Evolutionary conservation across 345 rosid genomes (phyloP).

Genomic region (Salix udensis): DNA sequence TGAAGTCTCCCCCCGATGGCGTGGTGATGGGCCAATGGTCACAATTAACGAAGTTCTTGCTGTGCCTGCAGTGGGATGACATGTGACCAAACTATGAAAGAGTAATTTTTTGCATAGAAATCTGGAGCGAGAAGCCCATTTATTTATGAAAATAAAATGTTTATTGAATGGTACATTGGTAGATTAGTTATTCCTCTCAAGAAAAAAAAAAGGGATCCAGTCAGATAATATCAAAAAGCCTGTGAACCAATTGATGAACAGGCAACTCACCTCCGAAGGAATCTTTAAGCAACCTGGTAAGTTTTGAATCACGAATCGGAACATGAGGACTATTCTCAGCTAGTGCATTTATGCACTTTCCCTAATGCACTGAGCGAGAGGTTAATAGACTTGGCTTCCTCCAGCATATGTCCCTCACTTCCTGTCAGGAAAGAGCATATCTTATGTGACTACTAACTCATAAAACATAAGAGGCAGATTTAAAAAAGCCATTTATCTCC

Average conservation of each 20-base stretch:
- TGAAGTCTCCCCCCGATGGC: conserved; percentile 35
- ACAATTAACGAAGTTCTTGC: conserved; percentile 35
- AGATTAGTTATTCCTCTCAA: background rate
- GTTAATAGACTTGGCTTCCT: conserved; percentile 34
- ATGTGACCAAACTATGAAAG: conserved; percentile 5
- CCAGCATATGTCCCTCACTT: conserved; percentile 36
- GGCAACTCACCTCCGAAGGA: conserved; percentile 40
- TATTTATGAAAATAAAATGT: conserved; percentile 7
- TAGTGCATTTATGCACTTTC: conserved; percentile 37
- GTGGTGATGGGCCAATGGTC: conserved; percentile 36
- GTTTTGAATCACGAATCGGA: conserved; percentile 39
- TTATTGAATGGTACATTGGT: background rate
- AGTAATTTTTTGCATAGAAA: background rate
- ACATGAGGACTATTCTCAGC: conserved; percentile 35
- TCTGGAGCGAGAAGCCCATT: background rate
- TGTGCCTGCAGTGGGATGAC: conserved; percentile 26
- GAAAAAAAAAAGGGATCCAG: background rate
- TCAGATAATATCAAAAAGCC: conserved; percentile 16
- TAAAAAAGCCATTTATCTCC: background rate
- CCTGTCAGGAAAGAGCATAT: conserved; percentile 11
- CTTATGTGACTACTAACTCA: background rate
- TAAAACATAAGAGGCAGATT: background rate
- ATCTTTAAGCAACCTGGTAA: conserved; percentile 31
- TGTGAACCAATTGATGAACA: background rate
- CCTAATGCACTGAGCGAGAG: conserved; percentile 37